These are phyloP conservation scores for Polygonum maritimum DNA, from an alignment of 148 eudicot genomes.

Conservation along the genomic window DNA sequence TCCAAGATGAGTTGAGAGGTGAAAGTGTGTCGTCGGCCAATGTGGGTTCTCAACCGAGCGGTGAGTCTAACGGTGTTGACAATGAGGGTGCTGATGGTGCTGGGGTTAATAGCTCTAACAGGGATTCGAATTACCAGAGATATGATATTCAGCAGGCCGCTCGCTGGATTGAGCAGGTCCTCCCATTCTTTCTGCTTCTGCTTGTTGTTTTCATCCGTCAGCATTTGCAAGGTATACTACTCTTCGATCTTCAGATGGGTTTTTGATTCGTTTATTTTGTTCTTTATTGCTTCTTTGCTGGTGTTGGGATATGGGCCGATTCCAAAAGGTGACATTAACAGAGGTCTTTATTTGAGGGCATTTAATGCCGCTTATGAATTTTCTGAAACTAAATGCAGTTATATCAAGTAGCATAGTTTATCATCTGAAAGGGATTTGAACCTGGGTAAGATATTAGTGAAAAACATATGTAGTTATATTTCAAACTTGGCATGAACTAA, in stretches of 20 bases:
- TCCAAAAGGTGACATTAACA: no score
- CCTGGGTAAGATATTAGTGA: background rate
- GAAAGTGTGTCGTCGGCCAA: constrained; percentile 19
- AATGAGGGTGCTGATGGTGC: constrained; percentile 34
- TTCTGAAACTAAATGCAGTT: background rate
- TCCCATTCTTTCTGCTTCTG: constrained; percentile 70
- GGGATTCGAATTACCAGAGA: constrained; percentile 64
- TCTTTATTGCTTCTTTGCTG: background rate
- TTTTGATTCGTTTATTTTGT: background rate
- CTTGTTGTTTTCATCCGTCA: constrained; percentile 76
- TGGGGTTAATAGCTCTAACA: constrained; percentile 21
- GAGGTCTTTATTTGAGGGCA: background rate
- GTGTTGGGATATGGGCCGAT: background rate
- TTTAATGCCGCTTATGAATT: background rate
- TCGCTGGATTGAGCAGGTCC: constrained; percentile 75
- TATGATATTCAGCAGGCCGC: constrained; percentile 91
- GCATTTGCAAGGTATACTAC: constrained; percentile 62
- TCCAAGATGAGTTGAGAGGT: constrained; percentile 22
- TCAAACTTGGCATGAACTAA: background rate
- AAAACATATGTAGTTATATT: background rate
- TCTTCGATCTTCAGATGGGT: background rate
- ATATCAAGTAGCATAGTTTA: background rate
- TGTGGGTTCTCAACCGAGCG: constrained; percentile 22
- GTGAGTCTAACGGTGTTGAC: constrained; percentile 15
- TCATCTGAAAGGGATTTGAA: background rate